These are phyloP conservation scores for Poa pratensis DNA, from an alignment of 176 grass and related monocot species.

Conservation along the genomic window DNA sequence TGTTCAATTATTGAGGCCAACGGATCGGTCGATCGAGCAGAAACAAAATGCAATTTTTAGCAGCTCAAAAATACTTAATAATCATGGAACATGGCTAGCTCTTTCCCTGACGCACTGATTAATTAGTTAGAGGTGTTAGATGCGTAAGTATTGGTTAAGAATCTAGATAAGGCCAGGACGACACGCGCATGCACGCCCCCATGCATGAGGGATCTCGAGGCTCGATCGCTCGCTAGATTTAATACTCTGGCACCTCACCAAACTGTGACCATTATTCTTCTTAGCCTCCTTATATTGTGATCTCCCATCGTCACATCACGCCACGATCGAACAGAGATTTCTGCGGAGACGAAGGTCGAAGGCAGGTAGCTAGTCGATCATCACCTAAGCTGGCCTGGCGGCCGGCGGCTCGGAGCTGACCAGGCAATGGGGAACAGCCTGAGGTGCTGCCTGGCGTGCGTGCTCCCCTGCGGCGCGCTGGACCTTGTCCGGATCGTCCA, in stretches of 20 bases:
- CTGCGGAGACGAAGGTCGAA: not conserved
- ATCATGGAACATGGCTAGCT: constrained; percentile 35
- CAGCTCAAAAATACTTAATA: not conserved
- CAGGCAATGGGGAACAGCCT: constrained; percentile 68
- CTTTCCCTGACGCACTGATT: not conserved
- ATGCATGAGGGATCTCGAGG: not conserved
- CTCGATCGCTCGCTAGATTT: not conserved
- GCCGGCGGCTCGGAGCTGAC: not conserved
- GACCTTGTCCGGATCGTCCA: constrained; percentile 88
- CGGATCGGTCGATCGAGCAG: not conserved
- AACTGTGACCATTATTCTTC: constrained; percentile 14
- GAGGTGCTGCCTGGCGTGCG: constrained; percentile 85
- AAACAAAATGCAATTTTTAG: not conserved
- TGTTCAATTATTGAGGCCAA: constrained; percentile 45
- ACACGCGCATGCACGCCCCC: not conserved
- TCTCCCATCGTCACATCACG: not conserved
- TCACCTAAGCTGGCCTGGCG: no score
- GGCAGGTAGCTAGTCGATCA: not conserved
- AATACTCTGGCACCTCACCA: constrained; percentile 29
- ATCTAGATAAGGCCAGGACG: constrained; percentile 35
- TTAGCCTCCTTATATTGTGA: constrained; percentile 30
- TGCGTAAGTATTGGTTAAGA: constrained; percentile 2
- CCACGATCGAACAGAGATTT: not conserved
- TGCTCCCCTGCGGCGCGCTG: constrained; percentile 88
- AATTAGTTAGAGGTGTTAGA: constrained; percentile 10